Conservation (phyloP, 2,329 filamentous ascomycete species). For the Penicillium sp. region DNA sequence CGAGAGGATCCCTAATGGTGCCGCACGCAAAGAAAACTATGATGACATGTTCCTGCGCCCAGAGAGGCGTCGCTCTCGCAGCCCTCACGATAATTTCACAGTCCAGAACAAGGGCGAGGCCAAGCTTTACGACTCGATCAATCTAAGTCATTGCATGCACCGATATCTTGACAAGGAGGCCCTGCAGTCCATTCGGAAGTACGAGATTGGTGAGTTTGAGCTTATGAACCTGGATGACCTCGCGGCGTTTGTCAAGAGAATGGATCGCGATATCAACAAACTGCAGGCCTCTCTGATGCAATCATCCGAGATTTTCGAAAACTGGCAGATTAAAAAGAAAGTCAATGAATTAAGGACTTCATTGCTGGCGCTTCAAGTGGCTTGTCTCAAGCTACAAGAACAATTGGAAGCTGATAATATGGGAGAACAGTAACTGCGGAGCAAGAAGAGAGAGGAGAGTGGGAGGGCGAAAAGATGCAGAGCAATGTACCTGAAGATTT, state of each 20-base stretch:
- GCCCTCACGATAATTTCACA: not conserved
- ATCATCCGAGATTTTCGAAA: not conserved
- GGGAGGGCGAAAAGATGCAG: no score
- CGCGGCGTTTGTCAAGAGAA: not conserved
- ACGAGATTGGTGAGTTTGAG: not conserved
- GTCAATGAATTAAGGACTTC: not conserved
- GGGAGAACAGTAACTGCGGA: no score
- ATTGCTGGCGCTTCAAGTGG: not conserved
- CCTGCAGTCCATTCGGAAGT: not conserved
- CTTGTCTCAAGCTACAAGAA: not conserved
- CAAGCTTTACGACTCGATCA: not conserved
- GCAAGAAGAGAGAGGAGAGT: no score
- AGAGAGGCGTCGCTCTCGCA: not conserved
- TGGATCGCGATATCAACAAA: not conserved
- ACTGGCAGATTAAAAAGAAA: not conserved
- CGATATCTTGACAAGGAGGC: not conserved
- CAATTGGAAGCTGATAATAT: not conserved
- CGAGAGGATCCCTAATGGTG: no score
- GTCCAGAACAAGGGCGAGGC: not conserved
- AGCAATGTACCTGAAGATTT: no score
- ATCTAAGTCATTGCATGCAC: not conserved
- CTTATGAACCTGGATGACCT: not conserved
- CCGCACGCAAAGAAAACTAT: no score
- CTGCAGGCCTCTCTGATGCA: not conserved
- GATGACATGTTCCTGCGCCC: not conserved